Percentiles rank a stretch among this genome's conserved stretches.
phyloP scores from a whole-genome alignment of 768 basidiomycete genomes.

The Tricholoma hemisulphureum region DNA sequence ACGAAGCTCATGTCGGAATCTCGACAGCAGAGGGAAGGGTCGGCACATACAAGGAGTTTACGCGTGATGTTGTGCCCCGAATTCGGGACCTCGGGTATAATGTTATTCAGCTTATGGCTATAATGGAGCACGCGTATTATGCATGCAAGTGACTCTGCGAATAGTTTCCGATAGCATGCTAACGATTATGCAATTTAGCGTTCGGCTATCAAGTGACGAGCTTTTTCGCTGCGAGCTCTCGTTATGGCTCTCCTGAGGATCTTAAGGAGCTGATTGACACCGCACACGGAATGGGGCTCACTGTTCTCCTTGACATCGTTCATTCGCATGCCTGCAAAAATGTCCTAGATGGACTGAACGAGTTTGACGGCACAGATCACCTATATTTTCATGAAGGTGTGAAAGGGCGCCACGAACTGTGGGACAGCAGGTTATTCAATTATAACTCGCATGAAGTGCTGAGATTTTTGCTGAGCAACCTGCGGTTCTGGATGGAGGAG shows the following conservation, averaged over 20 bases:
- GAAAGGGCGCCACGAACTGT: constrained; percentile 91
- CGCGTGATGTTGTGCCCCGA: constrained; percentile 74
- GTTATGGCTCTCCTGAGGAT: constrained; percentile 95
- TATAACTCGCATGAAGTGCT: constrained; percentile 93
- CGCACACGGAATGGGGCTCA: constrained; percentile 89
- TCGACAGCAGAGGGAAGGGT: constrained; percentile 85
- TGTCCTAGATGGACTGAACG: constrained; percentile 90
- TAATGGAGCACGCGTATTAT: constrained; percentile 98
- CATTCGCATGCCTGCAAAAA: constrained; percentile 99
- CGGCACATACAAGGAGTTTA: constrained; percentile 96
- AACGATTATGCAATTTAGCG: constrained; percentile 46
- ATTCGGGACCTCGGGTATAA: constrained; percentile 95
- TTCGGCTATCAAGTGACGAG: constrained; percentile 98
- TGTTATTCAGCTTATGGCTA: constrained; percentile 95
- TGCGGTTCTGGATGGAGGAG: constrained; percentile 94
- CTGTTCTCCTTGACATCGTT: constrained; percentile 93
- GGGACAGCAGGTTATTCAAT: constrained; percentile 98
- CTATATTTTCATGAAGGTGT: constrained; percentile 94
- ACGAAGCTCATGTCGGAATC: constrained; percentile 98
- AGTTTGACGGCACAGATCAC: constrained; percentile 97
- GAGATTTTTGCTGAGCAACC: constrained; percentile 91
- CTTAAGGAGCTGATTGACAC: constrained; percentile 94
- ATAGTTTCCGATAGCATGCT: constrained; percentile 4
- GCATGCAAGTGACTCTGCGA: constrained; percentile 62
- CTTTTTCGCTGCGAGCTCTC: constrained; percentile 95